Evolutionary conservation across 1,284 basidiomycete species (phyloP).

Genomic region (Farysia itapuensis): DNA sequence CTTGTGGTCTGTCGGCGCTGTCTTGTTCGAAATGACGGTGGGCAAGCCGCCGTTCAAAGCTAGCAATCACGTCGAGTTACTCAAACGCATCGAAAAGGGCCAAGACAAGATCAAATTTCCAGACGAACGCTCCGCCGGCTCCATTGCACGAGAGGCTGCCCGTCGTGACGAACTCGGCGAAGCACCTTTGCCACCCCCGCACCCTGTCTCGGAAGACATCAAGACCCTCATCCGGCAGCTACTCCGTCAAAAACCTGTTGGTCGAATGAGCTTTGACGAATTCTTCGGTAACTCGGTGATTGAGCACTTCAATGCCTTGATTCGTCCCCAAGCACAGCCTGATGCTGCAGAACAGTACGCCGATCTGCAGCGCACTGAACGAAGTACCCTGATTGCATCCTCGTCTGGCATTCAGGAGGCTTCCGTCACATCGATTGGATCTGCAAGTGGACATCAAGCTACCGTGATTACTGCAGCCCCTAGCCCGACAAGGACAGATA

Average conservation of each 20-base stretch:
- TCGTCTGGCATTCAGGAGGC: conserved; percentile 14
- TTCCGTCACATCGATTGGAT: conserved; percentile 3
- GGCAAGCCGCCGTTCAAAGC: conserved; percentile 93
- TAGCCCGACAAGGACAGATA: neutral
- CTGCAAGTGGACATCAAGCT: neutral
- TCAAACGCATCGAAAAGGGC: conserved; percentile 87
- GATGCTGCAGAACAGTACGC: conserved; percentile 29
- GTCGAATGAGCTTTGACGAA: conserved; percentile 85
- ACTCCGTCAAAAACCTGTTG: conserved; percentile 78
- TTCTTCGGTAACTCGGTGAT: conserved; percentile 71
- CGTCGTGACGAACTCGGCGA: conserved; percentile 47
- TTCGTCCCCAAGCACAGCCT: conserved; percentile 21
- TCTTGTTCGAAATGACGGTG: conserved; percentile 91
- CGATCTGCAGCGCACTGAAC: conserved; percentile 26
- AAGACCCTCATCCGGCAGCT: conserved; percentile 82
- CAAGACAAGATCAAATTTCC: conserved; percentile 70
- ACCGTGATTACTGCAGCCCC: neutral
- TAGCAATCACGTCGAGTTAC: conserved; percentile 90
- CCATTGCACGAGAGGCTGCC: conserved; percentile 45
- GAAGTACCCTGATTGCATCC: conserved; percentile 22
- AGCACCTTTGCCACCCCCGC: conserved; percentile 42
- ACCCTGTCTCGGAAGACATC: conserved; percentile 74
- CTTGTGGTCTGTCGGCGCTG: conserved; percentile 96
- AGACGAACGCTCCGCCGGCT: conserved; percentile 68
- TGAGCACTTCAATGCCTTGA: conserved; percentile 30